A percentile compares a stretch with the other conserved stretches of the same genome.
Evolutionary conservation across 2,329 filamentous ascomycete genomes (phyloP).

Genomic region (Fusarium chlamydosporum): DNA sequence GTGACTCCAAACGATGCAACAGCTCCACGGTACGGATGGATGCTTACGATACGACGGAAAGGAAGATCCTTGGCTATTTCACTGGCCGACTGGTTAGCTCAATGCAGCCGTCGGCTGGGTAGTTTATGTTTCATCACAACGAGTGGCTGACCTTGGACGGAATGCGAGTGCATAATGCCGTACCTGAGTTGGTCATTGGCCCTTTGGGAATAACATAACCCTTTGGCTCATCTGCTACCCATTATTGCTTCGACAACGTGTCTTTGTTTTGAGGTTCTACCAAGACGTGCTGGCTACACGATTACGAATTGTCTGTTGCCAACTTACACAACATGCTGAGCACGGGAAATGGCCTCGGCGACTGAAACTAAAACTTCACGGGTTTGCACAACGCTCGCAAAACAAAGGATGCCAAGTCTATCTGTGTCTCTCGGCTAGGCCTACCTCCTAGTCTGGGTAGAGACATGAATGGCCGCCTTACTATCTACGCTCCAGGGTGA

Average conservation of each 20-base stretch:
- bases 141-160: conserved; percentile 12
- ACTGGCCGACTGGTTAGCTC: conserved; percentile 24
- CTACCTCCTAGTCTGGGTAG: conserved; percentile 14
- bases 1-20: conserved; percentile 8
- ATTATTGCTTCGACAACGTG: conserved; percentile 19
- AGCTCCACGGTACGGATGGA: not conserved
- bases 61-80: conserved; percentile 14
- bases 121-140: conserved; percentile 2
- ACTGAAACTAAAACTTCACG: not conserved
- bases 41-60: conserved; percentile 17
- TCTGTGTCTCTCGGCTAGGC: conserved; percentile 16
- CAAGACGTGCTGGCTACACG: conserved; percentile 22
- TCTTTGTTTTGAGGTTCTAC: conserved; percentile 19
- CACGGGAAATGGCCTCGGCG: conserved; percentile 7
- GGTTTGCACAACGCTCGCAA: conserved; percentile 17
- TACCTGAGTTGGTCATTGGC: conserved; percentile 14
- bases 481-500: conserved; percentile 5
- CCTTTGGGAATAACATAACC: not conserved
- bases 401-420: conserved; percentile 7
- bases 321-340: conserved; percentile 29
- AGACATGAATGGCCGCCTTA: conserved; percentile 28
- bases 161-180: conserved; percentile 23
- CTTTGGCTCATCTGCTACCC: conserved; percentile 7
- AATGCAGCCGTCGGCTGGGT: conserved; percentile 13
- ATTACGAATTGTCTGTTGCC: conserved; percentile 20